Base-by-base conservation (phyloP, 495 filamentous ascomycete genomes). In the Penicillium taxi region DNA sequence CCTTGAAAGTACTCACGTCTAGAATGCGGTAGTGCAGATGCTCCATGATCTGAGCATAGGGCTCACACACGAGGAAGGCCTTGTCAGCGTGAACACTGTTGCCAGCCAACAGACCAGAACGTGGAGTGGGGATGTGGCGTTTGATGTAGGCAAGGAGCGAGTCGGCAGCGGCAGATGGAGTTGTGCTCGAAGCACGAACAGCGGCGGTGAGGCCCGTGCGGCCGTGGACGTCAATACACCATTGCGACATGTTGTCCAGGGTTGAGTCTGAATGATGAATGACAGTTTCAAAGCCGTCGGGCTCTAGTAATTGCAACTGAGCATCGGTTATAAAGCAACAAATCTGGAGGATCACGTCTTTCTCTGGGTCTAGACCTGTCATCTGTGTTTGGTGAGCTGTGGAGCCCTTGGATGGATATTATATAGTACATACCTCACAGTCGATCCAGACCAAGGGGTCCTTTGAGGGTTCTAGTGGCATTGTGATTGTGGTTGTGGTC, bases 31-130 rank as follows among this genome's bases (percentile, higher is more conserved):
- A 84, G 64, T 90, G 82, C 32, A 96, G 66, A 56, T 89, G 72
- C 30, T 83, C 73, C 32, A 85, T 51, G 3, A 95, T 75, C 33
- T 66, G 59, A 13, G 71, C 73, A 49, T 88, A 96, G 0, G 87
- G 86, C 21, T 64, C 67, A 44, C 80, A 77, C 5, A 73, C 64
- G 36, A 98, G 69, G 53, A 96, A 98, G 7, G 79, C 78, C 46
- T 77, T 80, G 56, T 98, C 91, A 4, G 81, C 82, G 53, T 98
- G 91, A 6, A 98, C 83, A 21, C 79, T 87, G 58, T 95, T 98
- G 4, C 91, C 91, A 0, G 91, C 89, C 26, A 98, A 64, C 45
- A 96, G 56, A 3, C 76, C 89, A 18, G 54, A 67, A 18, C 73
- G 66, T 3, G 70, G 64, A 26, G 78, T 56, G 0, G 84, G 83